Evolutionary conservation across 2,329 filamentous ascomycete genomes (phyloP), one percentile per base, ranked within the genome.

Genomic region (Ascochyta koolunga): DNA sequence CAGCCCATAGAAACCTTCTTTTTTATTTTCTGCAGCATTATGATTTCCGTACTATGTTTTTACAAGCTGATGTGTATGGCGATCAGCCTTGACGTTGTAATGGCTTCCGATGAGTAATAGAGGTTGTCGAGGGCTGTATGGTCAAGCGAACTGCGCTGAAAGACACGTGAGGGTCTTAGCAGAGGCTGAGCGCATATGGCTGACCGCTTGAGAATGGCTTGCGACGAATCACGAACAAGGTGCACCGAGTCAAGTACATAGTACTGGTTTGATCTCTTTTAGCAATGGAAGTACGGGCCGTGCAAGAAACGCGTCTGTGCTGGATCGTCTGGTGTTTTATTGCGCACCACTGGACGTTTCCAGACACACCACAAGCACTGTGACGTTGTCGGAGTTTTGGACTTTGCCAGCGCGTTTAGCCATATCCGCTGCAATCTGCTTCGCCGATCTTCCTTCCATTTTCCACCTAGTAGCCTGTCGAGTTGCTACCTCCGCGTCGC

Each of bases 331-430:
- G 22, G 9, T 19, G 16, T 10, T 10, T 31, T 22, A 44, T 16
- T 54, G 37, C 4, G 22, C 35, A 27, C 7, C 32, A n/a, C 7
- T 40, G n/a, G 51, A 36, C 15, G 47, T 37, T 19, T 56, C 52
- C 19, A 56, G 27, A 27, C 19, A 32, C 16, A 68, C 52, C 5
- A 68, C 43, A 4, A 66, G 13, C 2, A 68, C 59, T 1, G 65
- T 66, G 15, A 64, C 65, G 22, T 68, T 68, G 24, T 68, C 65
- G 5, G 65, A 63, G 5, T 47, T 56, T 48, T 56, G 53, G 13
- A 56, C 48, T 13, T 59, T 54, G 0, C 51, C 55, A 10, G 65
- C 59, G 4, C 56, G 49, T 11, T 44, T 57, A 10, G 65, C 61
- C 18, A 64, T 32, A 11, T 60, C 56, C 18, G 59, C 35, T 1